Base-by-base conservation (phyloP, 371 early-diverging fungal genomes). In the Umbelopsis sp. region DNA sequence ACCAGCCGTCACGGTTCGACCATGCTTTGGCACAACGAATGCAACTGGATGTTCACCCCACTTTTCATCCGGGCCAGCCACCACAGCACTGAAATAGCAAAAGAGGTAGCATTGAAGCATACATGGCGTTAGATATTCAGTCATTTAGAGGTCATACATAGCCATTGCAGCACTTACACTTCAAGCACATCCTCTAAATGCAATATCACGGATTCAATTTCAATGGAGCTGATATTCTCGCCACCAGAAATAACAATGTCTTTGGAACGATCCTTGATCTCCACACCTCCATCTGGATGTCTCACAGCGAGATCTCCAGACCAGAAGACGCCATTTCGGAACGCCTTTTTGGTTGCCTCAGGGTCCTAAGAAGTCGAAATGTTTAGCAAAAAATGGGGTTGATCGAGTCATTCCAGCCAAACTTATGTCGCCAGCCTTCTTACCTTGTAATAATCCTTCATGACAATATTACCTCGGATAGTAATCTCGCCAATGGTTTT, bases 11-110 rank as follows among this genome's bases (percentile, higher is more conserved):
- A 87, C 68, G 3, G 51, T 35, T 46, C 71, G 65, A 2, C 77
- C 78, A 5, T 71, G 69, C 51, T 85, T 89, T 14, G 89, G 63
- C 0, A 87, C 80, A 10, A 92, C 77, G 79, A 81, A 90, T 0
- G 85, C 92, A 50, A 83, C 80, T 7, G 92, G 92, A 8, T 87
- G 81, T 70, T 92, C 92, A 16, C 92, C 92, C 92, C 92, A 92
- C 69, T 81, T 82, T 4, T 81, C 78, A 68, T 88, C 85, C 2
- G 92, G 91, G 0, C 79, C 75, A 14, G 82, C 85, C 2, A 92
- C 85, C 14, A 92, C 85, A 4, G 86, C 88, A 53, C 83, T 83
- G 68, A 22, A 35, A 65, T 1, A 41, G 1, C 45, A 12, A n/a
- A 8, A 38, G 2, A 35, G 32, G 8, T 5, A 6, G 11, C 1